Evolutionary conservation across 768 basidiomycete genomes (phyloP).

Genomic region (Sutorius australiensis): DNA sequence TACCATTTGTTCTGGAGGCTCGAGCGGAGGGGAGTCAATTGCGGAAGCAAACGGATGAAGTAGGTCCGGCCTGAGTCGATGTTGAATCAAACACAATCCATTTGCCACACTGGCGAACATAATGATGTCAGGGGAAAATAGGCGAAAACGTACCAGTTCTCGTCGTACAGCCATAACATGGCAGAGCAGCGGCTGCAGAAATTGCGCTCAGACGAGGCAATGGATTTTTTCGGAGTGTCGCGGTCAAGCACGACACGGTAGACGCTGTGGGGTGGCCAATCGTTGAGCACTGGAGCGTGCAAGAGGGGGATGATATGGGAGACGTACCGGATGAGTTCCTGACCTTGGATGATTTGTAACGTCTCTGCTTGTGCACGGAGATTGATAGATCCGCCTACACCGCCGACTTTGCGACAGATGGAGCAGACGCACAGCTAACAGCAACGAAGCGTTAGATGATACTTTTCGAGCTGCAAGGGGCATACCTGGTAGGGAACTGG

Average conservation of each 20-base stretch:
- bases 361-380: constrained; percentile 54
- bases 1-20: constrained; percentile 49
- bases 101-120: too few relatives aligned
- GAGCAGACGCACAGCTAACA: constrained; percentile 58
- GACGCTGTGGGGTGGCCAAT: constrained; percentile 33
- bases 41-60: constrained; percentile 68
- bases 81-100: neutral
- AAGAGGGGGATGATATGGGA: neutral
- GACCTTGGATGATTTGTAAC: constrained; percentile 47
- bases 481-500: constrained; percentile 60
- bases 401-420: constrained; percentile 70
- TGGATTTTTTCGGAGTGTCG: constrained; percentile 45
- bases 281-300: neutral
- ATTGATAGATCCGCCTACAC: constrained; percentile 61
- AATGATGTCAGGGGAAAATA: neutral
- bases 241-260: constrained; percentile 63
- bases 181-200: constrained; percentile 62
- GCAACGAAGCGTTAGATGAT: too few relatives aligned
- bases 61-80: constrained; percentile 50
- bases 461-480: neutral
- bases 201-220: constrained; percentile 53
- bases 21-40: constrained; percentile 58
- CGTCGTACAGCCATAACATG: constrained; percentile 66
- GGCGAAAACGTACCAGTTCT: constrained; percentile 46
- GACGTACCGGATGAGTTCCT: constrained; percentile 49